A percentile compares a stretch with the other conserved stretches of the same genome.
Conservation (phyloP, 1,139 yeast genomes). For the Hansenula lynferdii region DNA sequence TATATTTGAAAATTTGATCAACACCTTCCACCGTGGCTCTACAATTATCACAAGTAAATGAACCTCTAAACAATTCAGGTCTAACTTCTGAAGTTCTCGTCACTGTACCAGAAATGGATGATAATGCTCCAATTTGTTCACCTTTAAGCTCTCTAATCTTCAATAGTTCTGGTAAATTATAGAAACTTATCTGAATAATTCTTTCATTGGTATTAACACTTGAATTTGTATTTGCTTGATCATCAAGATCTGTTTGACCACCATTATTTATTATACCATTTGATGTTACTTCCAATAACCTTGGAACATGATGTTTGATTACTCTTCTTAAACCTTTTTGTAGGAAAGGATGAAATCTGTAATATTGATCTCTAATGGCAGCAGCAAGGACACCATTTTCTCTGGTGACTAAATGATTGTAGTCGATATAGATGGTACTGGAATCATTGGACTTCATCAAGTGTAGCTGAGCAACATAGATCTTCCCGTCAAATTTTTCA, state of each 20-base stretch:
- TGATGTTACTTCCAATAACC: slow-evolving; percentile 44
- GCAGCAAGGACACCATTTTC: slow-evolving; percentile 88
- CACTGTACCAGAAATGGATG: slow-evolving; percentile 91
- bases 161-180: slow-evolving; percentile 76
- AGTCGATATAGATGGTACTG: slow-evolving; percentile 80
- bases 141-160: slow-evolving; percentile 90
- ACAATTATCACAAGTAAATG: slow-evolving; percentile 89
- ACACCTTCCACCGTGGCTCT: slow-evolving; percentile 82
- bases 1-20: slow-evolving; percentile 89
- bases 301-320: slow-evolving; percentile 74
- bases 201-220: slow-evolving; percentile 46
- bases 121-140: slow-evolving; percentile 79
- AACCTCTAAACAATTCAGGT: slow-evolving; percentile 85
- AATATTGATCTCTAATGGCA: slow-evolving; percentile 88
- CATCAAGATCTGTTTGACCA: slow-evolving; percentile 15
- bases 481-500: slow-evolving; percentile 44
- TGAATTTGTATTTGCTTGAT: slow-evolving; percentile 20
- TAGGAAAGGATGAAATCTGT: slow-evolving; percentile 85
- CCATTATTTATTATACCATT: slow-evolving; percentile 7
- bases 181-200: slow-evolving; percentile 85
- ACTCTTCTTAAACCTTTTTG: slow-evolving; percentile 69
- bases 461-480: slow-evolving; percentile 76
- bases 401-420: slow-evolving; percentile 66
- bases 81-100: slow-evolving; percentile 97
- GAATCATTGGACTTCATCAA: slow-evolving; percentile 76